phyloP scores from a whole-genome alignment of 768 basidiomycete genomes.

The Leccinellum albellum region DNA sequence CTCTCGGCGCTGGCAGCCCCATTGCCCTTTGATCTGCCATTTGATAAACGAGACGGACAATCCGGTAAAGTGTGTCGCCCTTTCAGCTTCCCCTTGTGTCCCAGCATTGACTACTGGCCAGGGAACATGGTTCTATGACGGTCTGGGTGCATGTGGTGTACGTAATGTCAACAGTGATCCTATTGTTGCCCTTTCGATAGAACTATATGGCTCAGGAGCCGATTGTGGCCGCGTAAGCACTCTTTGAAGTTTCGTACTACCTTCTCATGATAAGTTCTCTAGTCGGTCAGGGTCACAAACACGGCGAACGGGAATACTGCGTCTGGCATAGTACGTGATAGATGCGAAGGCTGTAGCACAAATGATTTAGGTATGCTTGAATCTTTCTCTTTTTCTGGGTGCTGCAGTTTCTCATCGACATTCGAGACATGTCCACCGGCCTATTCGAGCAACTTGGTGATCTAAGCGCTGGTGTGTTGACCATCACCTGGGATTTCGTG shows the following conservation, averaged over 20 bases:
- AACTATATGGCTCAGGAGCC: constrained; percentile 49
- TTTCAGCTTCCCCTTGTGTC: background rate
- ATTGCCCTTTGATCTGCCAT: constrained; percentile 27
- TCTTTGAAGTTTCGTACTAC: background rate
- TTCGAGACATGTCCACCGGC: constrained; percentile 61
- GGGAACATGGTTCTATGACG: constrained; percentile 68
- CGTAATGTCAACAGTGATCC: constrained; percentile 43
- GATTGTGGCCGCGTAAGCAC: constrained; percentile 59
- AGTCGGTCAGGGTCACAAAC: constrained; percentile 64
- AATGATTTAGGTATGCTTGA: constrained; percentile 52
- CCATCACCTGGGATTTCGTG: constrained; percentile 63
- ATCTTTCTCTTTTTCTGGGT: background rate
- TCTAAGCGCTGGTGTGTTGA: constrained; percentile 47
- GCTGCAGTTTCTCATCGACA: constrained; percentile 5
- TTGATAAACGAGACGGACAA: constrained; percentile 46
- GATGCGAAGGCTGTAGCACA: constrained; percentile 52
- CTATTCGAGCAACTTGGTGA: constrained; percentile 52
- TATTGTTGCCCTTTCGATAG: constrained; percentile 60
- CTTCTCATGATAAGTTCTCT: constrained; percentile 12
- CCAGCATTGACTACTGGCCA: constrained; percentile 25
- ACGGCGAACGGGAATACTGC: constrained; percentile 48
- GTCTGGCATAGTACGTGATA: constrained; percentile 52
- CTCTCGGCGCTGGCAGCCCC: constrained; percentile 40
- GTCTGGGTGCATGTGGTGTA: constrained; percentile 61
- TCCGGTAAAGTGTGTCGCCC: constrained; percentile 49